Base-by-base conservation (phyloP, 2,329 filamentous ascomycete species). In the Aspergillus sp. region DNA sequence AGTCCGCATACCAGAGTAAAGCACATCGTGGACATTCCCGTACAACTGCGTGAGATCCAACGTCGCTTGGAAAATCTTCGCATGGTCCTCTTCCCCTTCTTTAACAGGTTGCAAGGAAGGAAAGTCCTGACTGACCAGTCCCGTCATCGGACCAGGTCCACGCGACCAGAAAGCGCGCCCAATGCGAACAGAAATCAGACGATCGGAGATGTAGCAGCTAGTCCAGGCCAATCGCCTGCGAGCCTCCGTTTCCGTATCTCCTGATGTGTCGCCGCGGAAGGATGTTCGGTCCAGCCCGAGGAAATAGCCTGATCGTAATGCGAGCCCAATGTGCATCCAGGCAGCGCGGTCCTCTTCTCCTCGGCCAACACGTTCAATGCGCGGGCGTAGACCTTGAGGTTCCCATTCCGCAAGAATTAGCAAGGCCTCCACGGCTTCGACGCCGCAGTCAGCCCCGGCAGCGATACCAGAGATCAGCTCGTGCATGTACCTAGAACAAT, bases 301-400 rank as follows among this genome's bases (percentile, higher is more conserved):
- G 44, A 85, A 85, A 60, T 88, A 88, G 0, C 80, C 84, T 2
- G 86, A 78, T 5, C 85, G 77, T 5, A 88, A 68, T 3, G 85
- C 85, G 17, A 84, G 76, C 1, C 85, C 85, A 5, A 87, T 83
- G 56, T 87, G 82, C 84, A 88, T 88, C 85, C 85, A 88, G 0
- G 84, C 83, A 25, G 85, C 83, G 41, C 85, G 78, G 56, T 88
- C 84, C 60, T 88, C 85, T 62, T 88, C 84, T 7, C 85, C 85
- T 47, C 84, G 77, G 0, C 84, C 85, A 17, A 88, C 81, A 22
- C 79, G 74, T 27, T 81, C 81, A 25, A 80, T 79, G 30, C 77
- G 72, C 2, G 76, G 76, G 5, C 82, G 72, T 2, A 82, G 76
- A 0, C 81, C 80, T 51, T 85, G 84, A 0, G 83, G 83, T 5